Evolutionary conservation across 805 yeast species (phyloP).

Genomic region (Pichia californica): DNA sequence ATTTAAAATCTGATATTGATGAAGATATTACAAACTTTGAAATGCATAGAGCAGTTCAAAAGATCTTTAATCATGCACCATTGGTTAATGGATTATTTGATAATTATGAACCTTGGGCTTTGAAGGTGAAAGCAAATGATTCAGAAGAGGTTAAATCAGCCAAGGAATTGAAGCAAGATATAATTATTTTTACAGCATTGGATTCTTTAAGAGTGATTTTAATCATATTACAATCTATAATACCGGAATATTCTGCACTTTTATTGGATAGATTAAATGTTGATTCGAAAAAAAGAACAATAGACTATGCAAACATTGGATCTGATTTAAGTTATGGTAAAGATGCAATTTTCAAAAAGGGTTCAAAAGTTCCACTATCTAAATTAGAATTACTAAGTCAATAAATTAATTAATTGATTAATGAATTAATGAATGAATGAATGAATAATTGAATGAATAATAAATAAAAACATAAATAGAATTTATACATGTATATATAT

Average conservation of each 20-base stretch:
- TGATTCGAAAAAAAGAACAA: constrained; percentile 31
- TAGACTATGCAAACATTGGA: constrained; percentile 45
- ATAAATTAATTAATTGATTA: background rate
- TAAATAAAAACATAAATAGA: no score
- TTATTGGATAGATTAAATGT: constrained; percentile 65
- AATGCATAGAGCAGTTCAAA: constrained; percentile 47
- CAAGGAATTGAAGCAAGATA: constrained; percentile 34
- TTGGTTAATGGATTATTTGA: constrained; percentile 65
- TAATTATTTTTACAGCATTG: constrained; percentile 55
- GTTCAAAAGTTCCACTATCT: constrained; percentile 27
- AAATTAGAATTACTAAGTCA: constrained; percentile 17
- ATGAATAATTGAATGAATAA: no score
- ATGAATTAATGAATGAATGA: no score
- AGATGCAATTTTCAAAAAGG: constrained; percentile 31
- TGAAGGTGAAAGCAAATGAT: constrained; percentile 26
- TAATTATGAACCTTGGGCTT: constrained; percentile 69
- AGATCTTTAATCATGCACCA: constrained; percentile 54
- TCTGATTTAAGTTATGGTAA: constrained; percentile 57
- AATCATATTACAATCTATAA: constrained; percentile 63
- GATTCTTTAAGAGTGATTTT: constrained; percentile 66
- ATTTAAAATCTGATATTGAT: constrained; percentile 35
- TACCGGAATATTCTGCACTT: constrained; percentile 54
- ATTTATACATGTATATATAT: no score
- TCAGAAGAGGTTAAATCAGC: background rate
- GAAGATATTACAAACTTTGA: constrained; percentile 40